Conservation (phyloP, 1,284 basidiomycete genomes). For the Heterobasidion irregulare region DNA sequence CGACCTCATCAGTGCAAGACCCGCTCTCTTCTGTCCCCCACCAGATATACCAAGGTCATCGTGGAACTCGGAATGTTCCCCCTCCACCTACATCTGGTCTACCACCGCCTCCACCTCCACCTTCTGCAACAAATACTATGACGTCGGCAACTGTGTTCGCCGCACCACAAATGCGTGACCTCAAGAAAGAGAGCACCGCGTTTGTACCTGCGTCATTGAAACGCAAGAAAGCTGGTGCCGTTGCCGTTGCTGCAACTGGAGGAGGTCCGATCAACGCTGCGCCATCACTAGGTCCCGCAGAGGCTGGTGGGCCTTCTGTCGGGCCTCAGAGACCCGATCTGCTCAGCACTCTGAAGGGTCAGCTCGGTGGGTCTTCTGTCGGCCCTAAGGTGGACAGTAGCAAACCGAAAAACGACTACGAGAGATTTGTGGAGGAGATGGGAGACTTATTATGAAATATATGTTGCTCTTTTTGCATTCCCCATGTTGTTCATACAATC, state of each 20-base stretch:
- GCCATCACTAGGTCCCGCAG: constrained; percentile 24
- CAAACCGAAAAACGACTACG: constrained; percentile 61
- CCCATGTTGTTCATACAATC: not conserved
- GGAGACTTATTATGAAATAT: constrained; percentile 38
- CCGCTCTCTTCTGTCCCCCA: constrained; percentile 56
- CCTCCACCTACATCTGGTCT: constrained; percentile 15
- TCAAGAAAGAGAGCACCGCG: constrained; percentile 86
- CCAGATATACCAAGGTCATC: constrained; percentile 58
- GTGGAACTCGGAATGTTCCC: constrained; percentile 23
- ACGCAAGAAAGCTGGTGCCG: constrained; percentile 43
- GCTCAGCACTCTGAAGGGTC: constrained; percentile 49
- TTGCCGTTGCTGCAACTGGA: constrained; percentile 16
- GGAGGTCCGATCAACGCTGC: constrained; percentile 50
- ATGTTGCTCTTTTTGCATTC: not conserved
- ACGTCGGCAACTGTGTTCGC: constrained; percentile 66
- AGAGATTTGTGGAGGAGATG: constrained; percentile 70
- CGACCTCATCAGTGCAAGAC: constrained; percentile 43
- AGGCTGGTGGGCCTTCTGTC: constrained; percentile 18
- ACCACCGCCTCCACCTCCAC: constrained; percentile 18
- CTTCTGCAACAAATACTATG: constrained; percentile 17
- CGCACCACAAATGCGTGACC: constrained; percentile 78
- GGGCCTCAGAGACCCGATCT: constrained; percentile 51
- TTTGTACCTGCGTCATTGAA: constrained; percentile 75
- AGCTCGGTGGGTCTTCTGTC: constrained; percentile 38
- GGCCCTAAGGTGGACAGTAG: constrained; percentile 16